phyloP scores from a whole-genome alignment of 768 basidiomycete species.

The Asterophora parasitica region DNA sequence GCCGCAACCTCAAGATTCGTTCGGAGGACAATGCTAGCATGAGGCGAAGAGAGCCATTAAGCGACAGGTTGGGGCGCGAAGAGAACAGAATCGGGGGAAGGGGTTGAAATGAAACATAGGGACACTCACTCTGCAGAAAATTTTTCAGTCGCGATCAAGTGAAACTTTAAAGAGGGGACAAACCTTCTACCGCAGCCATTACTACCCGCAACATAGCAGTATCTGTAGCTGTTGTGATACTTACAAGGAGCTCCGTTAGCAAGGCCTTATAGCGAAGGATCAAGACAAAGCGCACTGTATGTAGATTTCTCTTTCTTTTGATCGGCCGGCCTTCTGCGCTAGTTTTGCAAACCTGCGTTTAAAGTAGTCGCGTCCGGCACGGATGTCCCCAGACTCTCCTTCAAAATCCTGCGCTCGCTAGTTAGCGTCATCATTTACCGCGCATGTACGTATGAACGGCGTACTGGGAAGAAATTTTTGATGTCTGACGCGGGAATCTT shows the following conservation, averaged over 20 bases:
- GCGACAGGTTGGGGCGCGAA: constrained; percentile 23
- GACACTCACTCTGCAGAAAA: constrained; percentile 59
- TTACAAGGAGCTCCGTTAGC: constrained; percentile 25
- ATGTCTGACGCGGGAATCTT: constrained; percentile 83
- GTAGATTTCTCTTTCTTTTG: constrained; percentile 87
- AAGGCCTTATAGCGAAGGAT: constrained; percentile 1
- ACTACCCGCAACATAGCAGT: constrained; percentile 84
- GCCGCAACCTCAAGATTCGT: constrained; percentile 61
- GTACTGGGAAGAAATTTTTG: constrained; percentile 82
- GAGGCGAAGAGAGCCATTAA: constrained; percentile 26
- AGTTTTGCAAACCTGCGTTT: constrained; percentile 77
- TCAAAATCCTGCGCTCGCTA: constrained; percentile 66
- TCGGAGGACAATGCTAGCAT: constrained; percentile 62
- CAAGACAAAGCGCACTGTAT: constrained; percentile 62
- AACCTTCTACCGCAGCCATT: constrained; percentile 95
- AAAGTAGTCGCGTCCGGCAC: constrained; percentile 86
- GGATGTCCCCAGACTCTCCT: constrained; percentile 67
- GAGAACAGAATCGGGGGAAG: constrained; percentile 17
- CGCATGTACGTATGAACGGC: constrained; percentile 16
- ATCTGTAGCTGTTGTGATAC: constrained; percentile 88
- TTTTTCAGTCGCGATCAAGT: constrained; percentile 3
- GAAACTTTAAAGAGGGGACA: constrained; percentile 21
- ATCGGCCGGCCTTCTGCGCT: constrained; percentile 79
- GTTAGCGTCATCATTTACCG: background rate
- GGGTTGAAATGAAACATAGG: constrained; percentile 21